Evolutionary conservation across 1,139 yeast genomes (phyloP).

Genomic region (Eremothecium cymbalariae): DNA sequence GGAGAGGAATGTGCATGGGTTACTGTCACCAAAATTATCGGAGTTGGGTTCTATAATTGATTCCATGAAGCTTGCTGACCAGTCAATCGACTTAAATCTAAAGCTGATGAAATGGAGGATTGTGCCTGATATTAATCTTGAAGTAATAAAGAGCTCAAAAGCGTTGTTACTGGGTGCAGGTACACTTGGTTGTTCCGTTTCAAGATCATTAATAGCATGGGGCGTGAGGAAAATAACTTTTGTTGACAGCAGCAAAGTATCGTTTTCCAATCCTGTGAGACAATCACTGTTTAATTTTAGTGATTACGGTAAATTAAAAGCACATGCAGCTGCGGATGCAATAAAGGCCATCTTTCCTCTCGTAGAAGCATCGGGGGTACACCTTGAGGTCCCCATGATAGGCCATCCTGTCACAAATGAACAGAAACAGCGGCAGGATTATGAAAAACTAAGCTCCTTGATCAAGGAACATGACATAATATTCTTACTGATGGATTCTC

Average conservation of each 20-base stretch:
- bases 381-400: conserved; percentile 84
- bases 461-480: conserved; percentile 65
- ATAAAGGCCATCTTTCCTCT: conserved; percentile 70
- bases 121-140: conserved; percentile 72
- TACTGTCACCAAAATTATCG: conserved; percentile 71
- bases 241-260: conserved; percentile 82
- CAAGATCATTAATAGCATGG: conserved; percentile 86
- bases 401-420: conserved; percentile 74
- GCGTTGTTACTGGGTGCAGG: conserved; percentile 91
- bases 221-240: conserved; percentile 79
- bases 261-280: conserved; percentile 90
- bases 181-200: conserved; percentile 86
- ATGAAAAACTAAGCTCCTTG: conserved; percentile 43
- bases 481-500: conserved; percentile 79
- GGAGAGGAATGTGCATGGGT: conserved; percentile 74
- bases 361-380: conserved; percentile 53
- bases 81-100: conserved; percentile 83
- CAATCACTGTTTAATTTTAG: conserved; percentile 76
- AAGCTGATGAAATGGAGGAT: conserved; percentile 96
- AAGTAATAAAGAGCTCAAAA: conserved; percentile 47
- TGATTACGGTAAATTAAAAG: conserved; percentile 70
- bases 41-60: conserved; percentile 74
- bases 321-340: conserved; percentile 66
- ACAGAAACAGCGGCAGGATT: conserved; percentile 42
- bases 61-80: conserved; percentile 75